Evolutionary conservation across 2,329 filamentous ascomycete genomes (phyloP), one percentile per base, ranked within the genome.

Genomic region (Hymenoscyphus albidus): DNA sequence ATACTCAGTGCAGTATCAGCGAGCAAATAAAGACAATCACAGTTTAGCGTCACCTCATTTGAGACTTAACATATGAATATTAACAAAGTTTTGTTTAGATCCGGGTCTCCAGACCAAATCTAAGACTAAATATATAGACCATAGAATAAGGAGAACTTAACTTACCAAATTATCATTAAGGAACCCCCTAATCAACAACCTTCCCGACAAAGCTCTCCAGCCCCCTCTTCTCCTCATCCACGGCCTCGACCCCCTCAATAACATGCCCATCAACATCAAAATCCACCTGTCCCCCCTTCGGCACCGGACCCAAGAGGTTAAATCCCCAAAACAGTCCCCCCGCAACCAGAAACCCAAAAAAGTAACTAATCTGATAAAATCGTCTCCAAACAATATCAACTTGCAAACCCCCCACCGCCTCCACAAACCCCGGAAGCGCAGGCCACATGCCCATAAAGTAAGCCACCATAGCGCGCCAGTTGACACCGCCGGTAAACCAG

Each of bases 351-450:
- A 62, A 67, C 14, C 65, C 62, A 57, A 67, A 62, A 51, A 67
- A 67, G 40, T 60, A 67, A 42, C 57, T 62, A 22, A 67, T 58
- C 55, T 67, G 62, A 56, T 64, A 67, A 58, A 67, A 64, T 12
- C 61, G 55, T 22, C 56, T 54, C 65, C 62, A 67, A 1, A 57
- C 57, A 31, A 61, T 58, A 16, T 54, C 60, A 5, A 64, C 60
- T 14, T 55, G 42, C 31, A 62, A n/a, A 5, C 65, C 65, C 18
- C 40, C 38, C 14, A 64, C 63, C 4, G 62, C 60, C 59, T 64
- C 60, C 1, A 67, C 65, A 39, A 67, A 67, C 0, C 65, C 65
- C 2, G 60, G 65, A 14, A 67, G 51, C 10, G 65, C 60, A 40
- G 65, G 65, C 56, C 59, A 67, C 56, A 67, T 63, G 5, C 64